Evolutionary conservation across 768 basidiomycete species (phyloP).

Genomic region (Calocybe indica): DNA sequence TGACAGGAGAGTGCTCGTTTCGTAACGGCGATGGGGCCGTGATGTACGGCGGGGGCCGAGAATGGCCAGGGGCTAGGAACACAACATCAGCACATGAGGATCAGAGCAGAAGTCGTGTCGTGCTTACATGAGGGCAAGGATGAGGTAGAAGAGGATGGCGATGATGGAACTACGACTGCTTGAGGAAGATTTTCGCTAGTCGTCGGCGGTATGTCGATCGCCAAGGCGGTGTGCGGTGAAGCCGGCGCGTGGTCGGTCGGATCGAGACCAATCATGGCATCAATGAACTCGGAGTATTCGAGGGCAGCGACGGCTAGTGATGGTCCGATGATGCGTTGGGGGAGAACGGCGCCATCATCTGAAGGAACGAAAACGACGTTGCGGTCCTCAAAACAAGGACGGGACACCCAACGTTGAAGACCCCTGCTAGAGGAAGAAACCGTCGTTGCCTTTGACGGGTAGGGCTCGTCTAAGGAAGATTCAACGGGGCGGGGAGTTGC

Average conservation of each 20-base stretch:
- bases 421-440: slow-evolving; percentile 44
- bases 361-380: slow-evolving; percentile 45
- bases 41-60: slow-evolving; percentile 42
- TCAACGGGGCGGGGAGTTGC: slow-evolving; percentile 17
- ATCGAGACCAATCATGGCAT: slow-evolving; percentile 53
- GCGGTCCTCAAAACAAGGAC: slow-evolving; percentile 76
- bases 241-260: slow-evolving; percentile 17
- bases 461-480: slow-evolving; percentile 25
- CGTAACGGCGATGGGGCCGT: slow-evolving; percentile 9
- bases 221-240: slow-evolving; percentile 5
- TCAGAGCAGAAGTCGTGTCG: background rate
- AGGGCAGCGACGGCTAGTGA: slow-evolving; percentile 61
- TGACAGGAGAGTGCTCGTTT: slow-evolving; percentile 8
- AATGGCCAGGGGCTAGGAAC: slow-evolving; percentile 33
- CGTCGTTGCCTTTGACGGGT: slow-evolving; percentile 23
- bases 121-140: slow-evolving; percentile 11
- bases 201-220: slow-evolving; percentile 9
- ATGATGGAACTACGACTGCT: slow-evolving; percentile 1
- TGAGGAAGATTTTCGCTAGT: too few species aligned
- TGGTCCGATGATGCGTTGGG: slow-evolving; percentile 39
- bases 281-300: slow-evolving; percentile 65
- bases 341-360: slow-evolving; percentile 27
- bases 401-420: slow-evolving; percentile 61
- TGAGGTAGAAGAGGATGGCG: background rate
- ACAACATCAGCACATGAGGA: slow-evolving; percentile 7